Evolutionary conservation across 1,139 yeast genomes (phyloP).

Genomic region (Saccharomyces hybrid): DNA sequence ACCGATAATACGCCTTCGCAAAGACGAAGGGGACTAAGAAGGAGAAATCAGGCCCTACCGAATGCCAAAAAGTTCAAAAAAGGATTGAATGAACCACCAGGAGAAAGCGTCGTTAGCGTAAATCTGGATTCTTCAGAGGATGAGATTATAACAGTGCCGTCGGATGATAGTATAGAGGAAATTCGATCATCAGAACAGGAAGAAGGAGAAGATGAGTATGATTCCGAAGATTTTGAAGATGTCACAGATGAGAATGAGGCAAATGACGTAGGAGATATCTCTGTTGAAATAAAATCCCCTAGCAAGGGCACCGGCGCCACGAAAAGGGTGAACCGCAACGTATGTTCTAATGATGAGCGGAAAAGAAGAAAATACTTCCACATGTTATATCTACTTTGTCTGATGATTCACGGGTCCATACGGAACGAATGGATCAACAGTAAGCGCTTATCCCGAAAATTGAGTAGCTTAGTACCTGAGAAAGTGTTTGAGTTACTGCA

Average conservation of each 20-base stretch:
- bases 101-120: slow-evolving; percentile 6
- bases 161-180: slow-evolving; percentile 10
- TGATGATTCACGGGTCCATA: slow-evolving; percentile 56
- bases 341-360: slow-evolving; percentile 50
- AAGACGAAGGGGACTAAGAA: slow-evolving; percentile 18
- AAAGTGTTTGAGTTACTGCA: slow-evolving; percentile 40
- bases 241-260: slow-evolving; percentile 23
- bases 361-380: slow-evolving; percentile 46
- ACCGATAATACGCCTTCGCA: slow-evolving; percentile 13
- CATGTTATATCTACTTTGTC: slow-evolving; percentile 46
- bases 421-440: slow-evolving; percentile 74
- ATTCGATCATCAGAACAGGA: slow-evolving; percentile 24
- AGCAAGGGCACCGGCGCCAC: neutral
- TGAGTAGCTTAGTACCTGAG: slow-evolving; percentile 43
- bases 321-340: slow-evolving; percentile 13
- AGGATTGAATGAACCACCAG: slow-evolving; percentile 3
- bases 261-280: neutral
- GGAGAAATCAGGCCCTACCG: slow-evolving; percentile 8
- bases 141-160: slow-evolving; percentile 31
- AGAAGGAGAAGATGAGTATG: slow-evolving; percentile 14
- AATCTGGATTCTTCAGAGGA: slow-evolving; percentile 35
- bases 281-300: neutral
- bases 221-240: slow-evolving; percentile 37
- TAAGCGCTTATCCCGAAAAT: slow-evolving; percentile 33
- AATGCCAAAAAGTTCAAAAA: neutral